These are phyloP conservation scores for Brassica balearica DNA, from an alignment of 441 rosid species.

Conservation along the genomic window DNA sequence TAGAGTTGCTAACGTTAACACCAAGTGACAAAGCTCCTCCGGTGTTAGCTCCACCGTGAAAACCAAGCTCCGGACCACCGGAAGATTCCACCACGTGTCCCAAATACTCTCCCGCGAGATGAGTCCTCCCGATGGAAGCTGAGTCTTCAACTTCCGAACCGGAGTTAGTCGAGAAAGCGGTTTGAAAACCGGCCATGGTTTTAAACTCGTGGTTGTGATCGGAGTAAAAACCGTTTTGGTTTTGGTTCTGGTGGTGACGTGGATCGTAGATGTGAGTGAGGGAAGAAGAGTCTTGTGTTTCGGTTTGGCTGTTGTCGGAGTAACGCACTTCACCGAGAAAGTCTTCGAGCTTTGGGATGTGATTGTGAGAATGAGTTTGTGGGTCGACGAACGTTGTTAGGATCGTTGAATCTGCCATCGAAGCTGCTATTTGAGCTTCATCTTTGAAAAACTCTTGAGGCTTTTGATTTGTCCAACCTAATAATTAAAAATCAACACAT, in stretches of 20 bases:
- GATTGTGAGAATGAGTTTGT: conserved; percentile 56
- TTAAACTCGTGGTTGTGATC: conserved; percentile 74
- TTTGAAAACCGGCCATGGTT: conserved; percentile 75
- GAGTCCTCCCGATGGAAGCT: conserved; percentile 61
- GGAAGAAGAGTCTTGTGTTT: conserved; percentile 86
- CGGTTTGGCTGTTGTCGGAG: conserved; percentile 72
- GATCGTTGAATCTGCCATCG: conserved; percentile 60
- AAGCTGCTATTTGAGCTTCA: conserved; percentile 46
- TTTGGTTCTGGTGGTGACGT: conserved; percentile 40
- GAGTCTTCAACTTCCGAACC: conserved; percentile 88
- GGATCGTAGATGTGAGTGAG: conserved; percentile 81
- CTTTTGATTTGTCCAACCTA: conserved; percentile 70
- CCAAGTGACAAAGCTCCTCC: conserved; percentile 71
- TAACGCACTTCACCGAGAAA: conserved; percentile 83
- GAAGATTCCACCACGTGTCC: conserved; percentile 68
- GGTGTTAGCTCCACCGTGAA: conserved; percentile 41
- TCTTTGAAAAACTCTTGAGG: conserved; percentile 54
- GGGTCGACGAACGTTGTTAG: conserved; percentile 55
- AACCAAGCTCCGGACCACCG: conserved; percentile 62
- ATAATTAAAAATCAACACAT: neutral
- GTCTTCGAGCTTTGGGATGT: conserved; percentile 84
- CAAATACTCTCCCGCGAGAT: conserved; percentile 53
- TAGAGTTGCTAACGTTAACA: conserved; percentile 41
- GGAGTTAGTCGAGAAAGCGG: conserved; percentile 79
- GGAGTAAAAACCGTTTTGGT: conserved; percentile 53